Evolutionary conservation across 2,329 filamentous ascomycete species (phyloP), one percentile per base, ranked within the genome.

Genomic region (Ophiostoma sp.): DNA sequence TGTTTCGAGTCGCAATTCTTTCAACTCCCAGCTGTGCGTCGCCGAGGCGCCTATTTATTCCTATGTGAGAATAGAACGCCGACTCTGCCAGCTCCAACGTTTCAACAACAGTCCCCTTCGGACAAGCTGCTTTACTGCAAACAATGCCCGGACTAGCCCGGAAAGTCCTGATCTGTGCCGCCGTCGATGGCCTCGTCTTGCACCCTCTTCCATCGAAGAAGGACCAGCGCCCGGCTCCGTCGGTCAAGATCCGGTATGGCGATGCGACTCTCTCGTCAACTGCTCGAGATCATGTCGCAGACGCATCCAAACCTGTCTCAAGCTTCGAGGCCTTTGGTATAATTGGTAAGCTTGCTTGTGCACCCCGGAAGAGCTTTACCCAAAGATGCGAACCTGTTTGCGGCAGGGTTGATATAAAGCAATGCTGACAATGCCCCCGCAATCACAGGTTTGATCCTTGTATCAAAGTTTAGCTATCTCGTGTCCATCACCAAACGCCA

Each of bases 401-500:
- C 38, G 16, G 12, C 27, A 27, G 5, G 16, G 12, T 8, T 14
- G 16, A n/a, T 27, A 8, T 3, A 9, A 16, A 27, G 16, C 18
- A 11, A 52, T n/a, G 14, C 44, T 49, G 27, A 60, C 52, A 14
- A 6, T 18, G 6, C 6, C 8, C 52, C 49, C 27, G 27, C 27
- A 27, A 18, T 18, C 40, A n/a, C 5, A 98, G 94, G 95, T 36
- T 81, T 99, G 1, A 85, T 99, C 62, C 92, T 88, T 47, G 86
- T 98, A 70, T 91, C 93, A 36, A 90, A 88, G 49, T 85, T 89
- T 41, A 91, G 88, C 72, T 98, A 94, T 78, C 85, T 99, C 6
- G 85, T 99, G 69, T 89, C 92, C 11, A 96, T 99, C 74, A 93
- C 89, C 36, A 86, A 88, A 69, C 90, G 94, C 64, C 86, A 96